These are phyloP conservation scores for Nyctanthes arbortristis DNA, from an alignment of 257 asterid species.

Conservation along the genomic window DNA sequence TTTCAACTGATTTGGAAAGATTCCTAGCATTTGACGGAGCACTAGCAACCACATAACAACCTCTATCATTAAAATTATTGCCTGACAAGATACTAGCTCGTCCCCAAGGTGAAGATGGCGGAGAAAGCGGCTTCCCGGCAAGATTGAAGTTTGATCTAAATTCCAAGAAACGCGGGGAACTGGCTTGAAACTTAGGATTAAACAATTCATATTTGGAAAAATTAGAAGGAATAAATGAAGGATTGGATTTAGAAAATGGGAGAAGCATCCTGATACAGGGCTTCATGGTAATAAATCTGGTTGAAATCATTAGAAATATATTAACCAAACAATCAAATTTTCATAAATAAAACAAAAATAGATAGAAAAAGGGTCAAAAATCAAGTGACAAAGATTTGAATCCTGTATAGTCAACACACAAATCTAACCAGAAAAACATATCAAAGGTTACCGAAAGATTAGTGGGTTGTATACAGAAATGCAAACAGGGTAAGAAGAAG, in stretches of 20 bases:
- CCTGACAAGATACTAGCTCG: constrained; percentile 51
- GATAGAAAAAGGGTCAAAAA: too few species aligned
- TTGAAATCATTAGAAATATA: constrained; percentile 34
- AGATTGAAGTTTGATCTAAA: constrained; percentile 27
- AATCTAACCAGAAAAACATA: too few species aligned
- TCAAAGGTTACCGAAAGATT: too few species aligned
- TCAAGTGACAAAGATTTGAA: too few species aligned
- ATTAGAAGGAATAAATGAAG: constrained; percentile 10
- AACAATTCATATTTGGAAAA: constrained; percentile 21
- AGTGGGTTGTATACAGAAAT: too few species aligned
- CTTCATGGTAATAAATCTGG: constrained; percentile 48
- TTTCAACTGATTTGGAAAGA: constrained; percentile 61
- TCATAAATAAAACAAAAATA: too few species aligned
- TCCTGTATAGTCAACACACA: too few species aligned
- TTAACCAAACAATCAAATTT: too few species aligned
- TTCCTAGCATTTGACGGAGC: constrained; percentile 49
- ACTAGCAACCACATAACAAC: constrained; percentile 33
- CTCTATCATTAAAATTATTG: constrained; percentile 27
- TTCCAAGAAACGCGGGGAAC: constrained; percentile 26
- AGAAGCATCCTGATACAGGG: constrained; percentile 51
- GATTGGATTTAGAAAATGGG: constrained; percentile 33
- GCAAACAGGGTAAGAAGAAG: too few species aligned
- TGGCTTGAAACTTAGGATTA: constrained; percentile 17
- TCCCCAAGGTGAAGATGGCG: constrained; percentile 38
- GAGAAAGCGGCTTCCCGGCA: constrained; percentile 29